Conservation (phyloP, 805 yeast species). For the Martiniozyma abietophila region DNA sequence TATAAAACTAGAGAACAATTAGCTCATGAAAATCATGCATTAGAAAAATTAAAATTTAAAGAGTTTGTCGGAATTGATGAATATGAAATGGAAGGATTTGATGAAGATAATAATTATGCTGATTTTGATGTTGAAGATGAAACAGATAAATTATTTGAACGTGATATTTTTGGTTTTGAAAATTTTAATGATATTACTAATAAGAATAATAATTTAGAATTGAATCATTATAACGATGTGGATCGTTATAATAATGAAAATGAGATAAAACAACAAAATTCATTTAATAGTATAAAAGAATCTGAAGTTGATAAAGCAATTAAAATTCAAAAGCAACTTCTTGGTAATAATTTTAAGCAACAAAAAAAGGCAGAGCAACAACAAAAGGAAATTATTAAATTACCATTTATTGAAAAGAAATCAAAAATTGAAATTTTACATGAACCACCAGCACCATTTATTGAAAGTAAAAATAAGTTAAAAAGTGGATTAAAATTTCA, state of each 20-base stretch:
- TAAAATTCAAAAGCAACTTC: too few relatives aligned
- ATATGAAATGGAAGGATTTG: conserved; percentile 12
- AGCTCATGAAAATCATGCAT: conserved; percentile 17
- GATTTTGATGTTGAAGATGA: conserved; percentile 29
- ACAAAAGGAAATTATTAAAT: conserved; percentile 4
- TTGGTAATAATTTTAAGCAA: background rate
- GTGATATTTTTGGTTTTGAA: conserved; percentile 26
- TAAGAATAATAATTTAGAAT: conserved; percentile 38
- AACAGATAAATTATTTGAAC: conserved; percentile 30
- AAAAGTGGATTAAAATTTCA: conserved; percentile 10
- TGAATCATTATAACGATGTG: conserved; percentile 10
- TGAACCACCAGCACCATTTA: conserved; percentile 4
- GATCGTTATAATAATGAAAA: conserved; percentile 3
- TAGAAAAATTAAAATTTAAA: conserved; percentile 4
- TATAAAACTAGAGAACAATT: conserved; percentile 28
- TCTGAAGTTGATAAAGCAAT: background rate
- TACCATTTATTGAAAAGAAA: background rate
- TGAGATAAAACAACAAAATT: conserved; percentile 1
- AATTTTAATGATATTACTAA: conserved; percentile 20
- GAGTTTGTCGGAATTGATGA: conserved; percentile 12
- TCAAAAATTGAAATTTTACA: conserved; percentile 2
- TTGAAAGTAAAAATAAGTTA: background rate
- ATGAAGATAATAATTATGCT: conserved; percentile 8
- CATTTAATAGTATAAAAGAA: background rate
- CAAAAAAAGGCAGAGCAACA: background rate